Percentiles rank a stretch among this genome's conserved stretches.
These are phyloP conservation scores for Dactylorhiza incarnata DNA, from an alignment of 106 monocot genomes.

Conservation along the genomic window DNA sequence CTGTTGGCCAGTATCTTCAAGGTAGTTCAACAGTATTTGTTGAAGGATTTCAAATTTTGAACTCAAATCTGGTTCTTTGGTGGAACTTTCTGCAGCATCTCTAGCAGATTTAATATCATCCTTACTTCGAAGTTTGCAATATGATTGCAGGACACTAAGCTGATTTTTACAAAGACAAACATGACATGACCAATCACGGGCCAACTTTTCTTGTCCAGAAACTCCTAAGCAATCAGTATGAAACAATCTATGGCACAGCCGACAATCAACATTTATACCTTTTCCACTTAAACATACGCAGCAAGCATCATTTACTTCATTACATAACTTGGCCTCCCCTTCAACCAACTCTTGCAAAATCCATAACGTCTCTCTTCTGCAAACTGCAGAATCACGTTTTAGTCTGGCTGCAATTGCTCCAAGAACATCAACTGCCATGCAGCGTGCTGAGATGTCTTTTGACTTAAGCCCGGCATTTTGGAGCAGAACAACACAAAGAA, in stretches of 20 bases:
- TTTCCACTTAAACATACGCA: conserved; percentile 58
- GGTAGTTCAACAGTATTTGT: conserved; percentile 82
- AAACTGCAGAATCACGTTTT: conserved; percentile 71
- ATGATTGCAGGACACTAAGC: conserved; percentile 53
- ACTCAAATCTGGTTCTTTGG: conserved; percentile 13
- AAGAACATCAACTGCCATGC: conserved; percentile 87
- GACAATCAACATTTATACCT: conserved; percentile 52
- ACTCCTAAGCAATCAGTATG: conserved; percentile 79
- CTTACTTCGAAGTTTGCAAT: conserved; percentile 43
- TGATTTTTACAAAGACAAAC: conserved; percentile 74
- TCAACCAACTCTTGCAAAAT: conserved; percentile 49
- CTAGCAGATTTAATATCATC: conserved; percentile 26
- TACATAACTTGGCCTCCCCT: conserved; percentile 17
- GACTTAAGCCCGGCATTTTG: conserved; percentile 93
- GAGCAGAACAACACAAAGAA: conserved; percentile 87
- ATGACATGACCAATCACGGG: conserved; percentile 79
- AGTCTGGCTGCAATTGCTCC: conserved; percentile 81
- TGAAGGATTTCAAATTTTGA: conserved; percentile 60
- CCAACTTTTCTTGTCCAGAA: conserved; percentile 40
- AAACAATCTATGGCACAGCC: conserved; percentile 69
- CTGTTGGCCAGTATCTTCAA: conserved; percentile 56
- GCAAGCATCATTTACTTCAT: conserved; percentile 40
- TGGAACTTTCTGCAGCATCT: conserved; percentile 17
- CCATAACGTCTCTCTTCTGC: conserved; percentile 62
- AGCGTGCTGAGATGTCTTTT: conserved; percentile 79